Evolutionary conservation across 768 basidiomycete genomes (phyloP), one percentile per base, ranked within the genome.

Genomic region (Pleurotus ostreatus): DNA sequence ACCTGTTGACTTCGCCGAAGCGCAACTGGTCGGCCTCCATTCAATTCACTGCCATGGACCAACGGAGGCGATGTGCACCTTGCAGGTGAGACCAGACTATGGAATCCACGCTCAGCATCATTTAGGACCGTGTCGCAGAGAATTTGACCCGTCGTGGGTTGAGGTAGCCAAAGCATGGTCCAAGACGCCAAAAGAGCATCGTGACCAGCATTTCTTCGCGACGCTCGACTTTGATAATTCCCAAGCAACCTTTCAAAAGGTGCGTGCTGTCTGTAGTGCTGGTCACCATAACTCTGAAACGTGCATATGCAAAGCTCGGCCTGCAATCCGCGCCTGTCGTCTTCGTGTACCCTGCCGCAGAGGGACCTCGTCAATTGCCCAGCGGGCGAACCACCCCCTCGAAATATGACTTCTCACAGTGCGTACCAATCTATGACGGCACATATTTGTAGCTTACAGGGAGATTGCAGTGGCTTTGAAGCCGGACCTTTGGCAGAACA

Each of bases 141-240:
- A 90, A 62, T 96, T 98, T 65, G 82, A 89, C 49, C 93, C 95
- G 5, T 77, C 85, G 4, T 97, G 85, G 81, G 78, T 78, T n/a
- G 73, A 84, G 2, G 87, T 96, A 11, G 89, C 91, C 37, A 84
- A 84, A 63, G 84, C 92, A n/a, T 98, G 94, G 94, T 67, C 80
- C 3, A 76, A 76, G 12, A 78, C 80, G 7, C 70, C 89, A 6
- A 63, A 78, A 55, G 75, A 75, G 18, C 72, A 88, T n/a, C 81
- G 87, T 41, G 79, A 92, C 68, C 74, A 77, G 55, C 95, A 98
- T 70, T 95, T 98, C 82, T 99, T 98, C 66, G 97, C 85, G 7
- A 87, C 86, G 11, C 69, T 93, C 26, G 97, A 99, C 70, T 98
- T 97, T 66, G 84, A 90, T 64, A 78, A 89, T 38, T 87, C 83